phyloP scores from a whole-genome alignment of 768 basidiomycete species.

The Panus rudis region DNA sequence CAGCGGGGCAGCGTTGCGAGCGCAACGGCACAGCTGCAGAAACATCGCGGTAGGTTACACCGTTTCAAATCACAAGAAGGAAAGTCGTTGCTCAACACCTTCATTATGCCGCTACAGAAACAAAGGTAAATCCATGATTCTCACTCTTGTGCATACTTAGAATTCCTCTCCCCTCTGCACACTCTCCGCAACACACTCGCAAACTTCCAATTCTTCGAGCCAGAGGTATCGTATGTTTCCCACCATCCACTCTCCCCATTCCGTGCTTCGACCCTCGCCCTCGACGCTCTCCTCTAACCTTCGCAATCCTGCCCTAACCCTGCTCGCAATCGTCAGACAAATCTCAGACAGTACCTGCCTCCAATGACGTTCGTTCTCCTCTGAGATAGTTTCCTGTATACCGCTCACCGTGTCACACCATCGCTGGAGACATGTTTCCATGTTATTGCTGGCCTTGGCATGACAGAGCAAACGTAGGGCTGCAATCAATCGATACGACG shows the following conservation, averaged over 20 bases:
- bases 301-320: conserved; percentile 47
- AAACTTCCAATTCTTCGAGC: conserved; percentile 54
- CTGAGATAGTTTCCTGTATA: conserved; percentile 17
- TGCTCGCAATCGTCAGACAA: conserved; percentile 37
- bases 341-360: conserved; percentile 26
- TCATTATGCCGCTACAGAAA: no score
- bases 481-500: conserved; percentile 74
- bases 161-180: conserved; percentile 42
- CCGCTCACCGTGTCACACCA: conserved; percentile 11
- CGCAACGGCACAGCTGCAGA: no score
- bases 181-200: conserved; percentile 38
- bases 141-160: conserved; percentile 18
- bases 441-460: no score
- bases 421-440: no score
- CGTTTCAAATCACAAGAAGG: no score
- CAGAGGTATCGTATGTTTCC: conserved; percentile 45
- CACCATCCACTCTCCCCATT: conserved; percentile 28
- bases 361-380: conserved; percentile 24
- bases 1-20: no score
- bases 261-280: conserved; percentile 5
- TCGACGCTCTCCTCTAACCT: conserved; percentile 11
- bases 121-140: no score
- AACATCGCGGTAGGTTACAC: no score
- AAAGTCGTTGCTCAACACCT: no score
- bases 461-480: conserved; percentile 51